These are phyloP conservation scores for Fusarium sp. DNA, from an alignment of 2,329 filamentous ascomycete genomes.

Conservation along the genomic window DNA sequence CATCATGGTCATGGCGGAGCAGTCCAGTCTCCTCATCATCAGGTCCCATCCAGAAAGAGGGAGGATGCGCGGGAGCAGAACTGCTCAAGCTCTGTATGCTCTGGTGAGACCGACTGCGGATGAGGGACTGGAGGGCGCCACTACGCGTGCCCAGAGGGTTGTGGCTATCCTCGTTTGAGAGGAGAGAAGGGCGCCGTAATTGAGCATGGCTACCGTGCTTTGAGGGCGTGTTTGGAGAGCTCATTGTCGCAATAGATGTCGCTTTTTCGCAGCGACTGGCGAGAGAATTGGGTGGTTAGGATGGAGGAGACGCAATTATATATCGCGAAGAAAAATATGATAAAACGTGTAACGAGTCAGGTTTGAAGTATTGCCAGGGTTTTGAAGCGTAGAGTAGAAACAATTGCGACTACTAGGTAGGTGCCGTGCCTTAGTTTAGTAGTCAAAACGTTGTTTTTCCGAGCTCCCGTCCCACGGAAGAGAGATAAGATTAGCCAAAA, in stretches of 20 bases:
- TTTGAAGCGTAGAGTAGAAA: conserved; percentile 24
- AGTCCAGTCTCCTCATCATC: conserved; percentile 48
- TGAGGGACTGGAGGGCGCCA: conserved; percentile 51
- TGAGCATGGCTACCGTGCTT: conserved; percentile 33
- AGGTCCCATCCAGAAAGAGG: conserved; percentile 37
- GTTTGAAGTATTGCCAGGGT: conserved; percentile 12
- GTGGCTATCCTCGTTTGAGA: conserved; percentile 47
- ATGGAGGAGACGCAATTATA: neutral
- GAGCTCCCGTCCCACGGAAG: conserved; percentile 3
- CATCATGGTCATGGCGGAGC: conserved; percentile 52
- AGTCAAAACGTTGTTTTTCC: conserved; percentile 31
- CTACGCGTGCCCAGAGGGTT: conserved; percentile 50
- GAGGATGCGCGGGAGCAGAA: conserved; percentile 33
- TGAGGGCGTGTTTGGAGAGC: conserved; percentile 44
- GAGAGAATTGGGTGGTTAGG: neutral
- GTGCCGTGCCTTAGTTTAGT: neutral
- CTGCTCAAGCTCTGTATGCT: conserved; percentile 45
- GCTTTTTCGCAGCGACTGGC: conserved; percentile 12
- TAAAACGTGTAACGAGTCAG: conserved; percentile 16
- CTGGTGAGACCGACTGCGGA: conserved; percentile 51
- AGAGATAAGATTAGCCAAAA: conserved; percentile 6
- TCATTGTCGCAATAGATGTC: conserved; percentile 40
- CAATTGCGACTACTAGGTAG: conserved; percentile 12
- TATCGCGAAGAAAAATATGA: conserved; percentile 2
- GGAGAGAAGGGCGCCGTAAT: conserved; percentile 45